phyloP scores from a whole-genome alignment of 495 filamentous ascomycete genomes.

The Aspergillus asperescens region DNA sequence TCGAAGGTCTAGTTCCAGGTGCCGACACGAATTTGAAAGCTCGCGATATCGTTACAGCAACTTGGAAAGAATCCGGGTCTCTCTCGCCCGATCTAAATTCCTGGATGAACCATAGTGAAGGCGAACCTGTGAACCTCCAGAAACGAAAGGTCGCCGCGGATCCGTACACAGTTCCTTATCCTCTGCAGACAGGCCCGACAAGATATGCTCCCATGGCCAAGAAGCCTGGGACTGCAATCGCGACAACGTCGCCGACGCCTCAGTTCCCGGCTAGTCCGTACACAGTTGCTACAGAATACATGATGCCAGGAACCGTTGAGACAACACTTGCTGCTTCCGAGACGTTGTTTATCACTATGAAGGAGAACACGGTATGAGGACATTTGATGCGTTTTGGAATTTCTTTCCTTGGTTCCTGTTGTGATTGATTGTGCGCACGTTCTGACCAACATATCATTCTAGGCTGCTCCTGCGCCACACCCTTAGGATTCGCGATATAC shows the following conservation, averaged over 20 bases:
- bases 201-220: constrained; percentile 71
- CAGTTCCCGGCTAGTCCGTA: constrained; percentile 60
- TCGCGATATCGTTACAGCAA: constrained; percentile 47
- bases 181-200: constrained; percentile 56
- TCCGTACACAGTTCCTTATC: constrained; percentile 53
- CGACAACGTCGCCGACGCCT: constrained; percentile 48
- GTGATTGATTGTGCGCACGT: neutral
- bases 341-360: constrained; percentile 51
- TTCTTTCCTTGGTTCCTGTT: neutral
- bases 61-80: constrained; percentile 57
- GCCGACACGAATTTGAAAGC: constrained; percentile 42
- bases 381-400: neutral
- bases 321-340: constrained; percentile 57
- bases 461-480: constrained; percentile 37
- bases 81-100: constrained; percentile 24
- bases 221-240: constrained; percentile 60
- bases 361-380: constrained; percentile 60
- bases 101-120: constrained; percentile 23
- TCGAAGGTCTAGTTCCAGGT: constrained; percentile 41
- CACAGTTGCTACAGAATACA: constrained; percentile 50
- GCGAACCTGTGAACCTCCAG: constrained; percentile 2
- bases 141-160: constrained; percentile 15
- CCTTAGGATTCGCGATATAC: constrained; percentile 27
- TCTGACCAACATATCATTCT: neutral
- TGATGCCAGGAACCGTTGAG: constrained; percentile 49